Evolutionary conservation across 1,139 yeast genomes (phyloP), one percentile per base, ranked within the genome.

Genomic region (Magnusiomyces fungicola): DNA sequence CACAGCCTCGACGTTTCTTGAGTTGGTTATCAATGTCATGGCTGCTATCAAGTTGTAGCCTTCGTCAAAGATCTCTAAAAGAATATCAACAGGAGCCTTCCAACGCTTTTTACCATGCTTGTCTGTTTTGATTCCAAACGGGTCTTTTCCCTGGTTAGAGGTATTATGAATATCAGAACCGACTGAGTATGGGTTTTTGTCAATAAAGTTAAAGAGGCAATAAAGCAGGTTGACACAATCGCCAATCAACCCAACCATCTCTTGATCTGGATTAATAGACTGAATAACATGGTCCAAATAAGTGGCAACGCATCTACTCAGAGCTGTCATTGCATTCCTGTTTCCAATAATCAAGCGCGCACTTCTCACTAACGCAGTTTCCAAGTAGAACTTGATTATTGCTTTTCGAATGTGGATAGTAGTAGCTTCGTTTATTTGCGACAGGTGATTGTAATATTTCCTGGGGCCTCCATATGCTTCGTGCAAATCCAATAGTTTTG

Each of bases 191-290:
- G 36, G 36, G 16, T 9, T 9, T 7, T 7, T 5, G 9, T 18
- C 16, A n/a, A 32, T n/a, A n/a, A 32, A 32, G 6, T n/a, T 32
- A 14, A 32, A 40, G 2, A 40, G 22, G 14, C 18, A 25, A 22
- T 40, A 21, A 9, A 40, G 14, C 30, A 40, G 24, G 21, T n/a
- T 40, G 14, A 25, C 33, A 27, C 43, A 40, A 23, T 40, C 43
- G 23, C 33, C 34, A 40, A 40, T 40, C 12, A 40, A 23, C 12
- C 16, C 43, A 16, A 40, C 34, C 12, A 14, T 18, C 19, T 21
- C n/a, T n/a, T 14, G 5, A 33, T 40, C 43, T 18, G 43, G 43
- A n/a, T 24, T 21, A 6, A 40, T 10, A 12, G 23, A 16, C 12
- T 23, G 27, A n/a, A 14, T 14, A 7, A 40, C 43, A 2, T n/a